These are phyloP conservation scores for Fagus sylvatica DNA, from an alignment of 306 rosid species.

Conservation along the genomic window DNA sequence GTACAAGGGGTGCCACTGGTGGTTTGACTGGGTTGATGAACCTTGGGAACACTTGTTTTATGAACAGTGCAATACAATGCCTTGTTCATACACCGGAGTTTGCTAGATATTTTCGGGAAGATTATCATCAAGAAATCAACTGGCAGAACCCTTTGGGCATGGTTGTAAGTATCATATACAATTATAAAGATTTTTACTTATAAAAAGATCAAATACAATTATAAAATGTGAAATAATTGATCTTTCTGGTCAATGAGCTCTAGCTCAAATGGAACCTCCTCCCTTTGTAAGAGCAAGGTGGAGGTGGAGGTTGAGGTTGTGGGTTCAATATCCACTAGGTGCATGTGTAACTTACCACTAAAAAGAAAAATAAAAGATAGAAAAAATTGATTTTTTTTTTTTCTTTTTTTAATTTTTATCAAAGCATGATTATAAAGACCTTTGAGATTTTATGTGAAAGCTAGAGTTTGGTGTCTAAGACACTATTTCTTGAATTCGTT, in stretches of 20 bases:
- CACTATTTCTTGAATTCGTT: neutral
- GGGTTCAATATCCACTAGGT: too few species aligned
- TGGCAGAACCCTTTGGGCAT: slow-evolving; percentile 94
- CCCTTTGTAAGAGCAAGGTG: too few species aligned
- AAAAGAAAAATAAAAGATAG: too few species aligned
- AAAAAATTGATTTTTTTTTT: neutral
- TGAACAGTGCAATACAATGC: slow-evolving; percentile 98
- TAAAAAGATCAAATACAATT: neutral
- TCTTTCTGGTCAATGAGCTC: neutral
- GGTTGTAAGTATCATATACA: slow-evolving; percentile 80
- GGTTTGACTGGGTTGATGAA: slow-evolving; percentile 93
- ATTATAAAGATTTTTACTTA: too few species aligned
- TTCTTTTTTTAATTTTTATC: neutral
- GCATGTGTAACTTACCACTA: too few species aligned
- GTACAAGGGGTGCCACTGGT: slow-evolving; percentile 85
- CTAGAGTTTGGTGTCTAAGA: neutral
- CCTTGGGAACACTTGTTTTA: slow-evolving; percentile 98
- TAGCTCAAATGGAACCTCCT: too few species aligned
- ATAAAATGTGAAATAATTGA: neutral
- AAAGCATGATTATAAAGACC: neutral
- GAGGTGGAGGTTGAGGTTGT: too few species aligned
- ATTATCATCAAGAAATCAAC: slow-evolving; percentile 94
- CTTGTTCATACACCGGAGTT: slow-evolving; percentile 98
- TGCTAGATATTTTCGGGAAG: slow-evolving; percentile 87
- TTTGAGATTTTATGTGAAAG: slow-evolving; percentile 1